These are phyloP conservation scores for Globisporangium alternatum DNA, from an alignment of 352 stramenopile species.

Conservation along the genomic window DNA sequence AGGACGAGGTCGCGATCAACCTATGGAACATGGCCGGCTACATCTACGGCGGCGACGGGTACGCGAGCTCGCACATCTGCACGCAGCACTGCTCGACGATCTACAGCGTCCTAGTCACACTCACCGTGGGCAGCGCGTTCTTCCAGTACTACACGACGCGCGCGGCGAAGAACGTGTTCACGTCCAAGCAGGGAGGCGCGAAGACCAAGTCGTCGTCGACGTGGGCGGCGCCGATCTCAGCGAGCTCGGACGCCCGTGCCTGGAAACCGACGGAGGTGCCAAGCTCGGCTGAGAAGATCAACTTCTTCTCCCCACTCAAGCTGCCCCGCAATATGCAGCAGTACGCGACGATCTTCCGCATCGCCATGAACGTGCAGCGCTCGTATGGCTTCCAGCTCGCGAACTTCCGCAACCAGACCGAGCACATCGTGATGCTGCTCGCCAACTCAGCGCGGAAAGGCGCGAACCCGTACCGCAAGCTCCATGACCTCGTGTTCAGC, in stretches of 20 bases:
- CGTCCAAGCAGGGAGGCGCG: constrained; percentile 23
- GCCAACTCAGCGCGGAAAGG: constrained; percentile 88
- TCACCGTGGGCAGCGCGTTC: constrained; percentile 34
- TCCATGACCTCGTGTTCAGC: constrained; percentile 81
- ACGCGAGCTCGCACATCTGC: constrained; percentile 48
- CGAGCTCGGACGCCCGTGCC: constrained; percentile 73
- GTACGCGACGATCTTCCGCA: constrained; percentile 78
- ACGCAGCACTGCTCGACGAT: constrained; percentile 54
- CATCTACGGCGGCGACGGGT: constrained; percentile 53
- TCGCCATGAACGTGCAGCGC: constrained; percentile 83
- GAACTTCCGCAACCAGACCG: constrained; percentile 95
- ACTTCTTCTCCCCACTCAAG: constrained; percentile 76
- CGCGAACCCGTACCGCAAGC: constrained; percentile 75
- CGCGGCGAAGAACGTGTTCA: constrained; percentile 28
- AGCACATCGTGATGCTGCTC: constrained; percentile 96
- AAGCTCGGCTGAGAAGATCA: constrained; percentile 39
- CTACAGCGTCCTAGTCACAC: constrained; percentile 48
- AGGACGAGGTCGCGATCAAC: constrained; percentile 59
- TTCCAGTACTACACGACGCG: constrained; percentile 52
- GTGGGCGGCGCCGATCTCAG: constrained; percentile 43
- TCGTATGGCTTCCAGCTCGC: constrained; percentile 83
- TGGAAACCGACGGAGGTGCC: constrained; percentile 49
- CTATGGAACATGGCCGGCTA: constrained; percentile 67
- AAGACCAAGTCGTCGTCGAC: constrained; percentile 24
- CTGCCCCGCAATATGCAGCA: constrained; percentile 82